phyloP scores from a whole-genome alignment of 208 protist species.

The Leishmania tarentolae region DNA sequence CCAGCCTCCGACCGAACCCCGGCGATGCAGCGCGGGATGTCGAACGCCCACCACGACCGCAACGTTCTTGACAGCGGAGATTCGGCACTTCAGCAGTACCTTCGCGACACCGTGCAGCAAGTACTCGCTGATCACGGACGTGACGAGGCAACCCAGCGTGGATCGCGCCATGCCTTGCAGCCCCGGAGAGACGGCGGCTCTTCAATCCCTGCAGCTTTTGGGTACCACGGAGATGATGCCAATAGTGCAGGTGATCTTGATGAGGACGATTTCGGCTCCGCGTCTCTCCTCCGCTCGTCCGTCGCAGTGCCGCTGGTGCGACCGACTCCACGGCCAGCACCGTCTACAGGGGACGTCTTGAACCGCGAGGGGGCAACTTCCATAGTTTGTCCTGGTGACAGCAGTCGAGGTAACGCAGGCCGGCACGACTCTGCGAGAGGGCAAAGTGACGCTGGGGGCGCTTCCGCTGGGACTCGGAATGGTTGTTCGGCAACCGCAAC shows the following conservation, averaged over 20 bases:
- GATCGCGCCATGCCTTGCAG: not conserved
- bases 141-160: not conserved
- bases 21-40: not conserved
- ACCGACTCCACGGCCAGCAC: not conserved
- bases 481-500: not conserved
- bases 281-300: conserved; percentile 18
- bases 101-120: conserved; percentile 30
- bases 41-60: not conserved
- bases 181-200: not conserved
- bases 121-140: conserved; percentile 10
- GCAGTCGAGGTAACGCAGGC: not conserved
- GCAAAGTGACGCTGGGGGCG: not conserved
- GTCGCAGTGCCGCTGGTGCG: conserved; percentile 12
- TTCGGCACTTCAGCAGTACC: conserved; percentile 23
- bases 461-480: not conserved
- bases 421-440: not conserved
- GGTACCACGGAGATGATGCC: not conserved
- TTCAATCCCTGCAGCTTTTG: not conserved
- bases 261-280: conserved; percentile 31
- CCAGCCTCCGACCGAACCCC: not conserved
- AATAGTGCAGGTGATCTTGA: not conserved
- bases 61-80: conserved; percentile 4
- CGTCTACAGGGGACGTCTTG: not conserved
- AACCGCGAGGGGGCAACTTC: not conserved
- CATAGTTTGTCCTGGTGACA: not conserved